A percentile compares a stretch with the other conserved stretches of the same genome.
Conservation (phyloP, 2,329 filamentous ascomycete genomes). For the Colletotrichum neosansevieriae region DNA sequence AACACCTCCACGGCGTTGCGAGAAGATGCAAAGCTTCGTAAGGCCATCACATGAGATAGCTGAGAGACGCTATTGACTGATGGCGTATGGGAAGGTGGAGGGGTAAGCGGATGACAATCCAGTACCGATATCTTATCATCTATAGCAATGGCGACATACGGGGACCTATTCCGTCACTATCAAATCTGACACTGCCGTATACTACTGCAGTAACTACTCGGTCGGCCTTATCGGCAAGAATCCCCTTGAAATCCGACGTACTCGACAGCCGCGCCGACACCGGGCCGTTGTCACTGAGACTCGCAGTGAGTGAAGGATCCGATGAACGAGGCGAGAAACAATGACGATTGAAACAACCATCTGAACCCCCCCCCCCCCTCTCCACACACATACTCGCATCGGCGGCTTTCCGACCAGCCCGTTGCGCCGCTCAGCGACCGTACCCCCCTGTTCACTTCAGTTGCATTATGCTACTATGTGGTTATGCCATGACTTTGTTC, state of each 20-base stretch:
- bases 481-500: neutral
- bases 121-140: constrained; percentile 9
- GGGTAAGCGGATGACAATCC: neutral
- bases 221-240: constrained; percentile 11
- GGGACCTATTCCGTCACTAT: neutral
- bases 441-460: neutral
- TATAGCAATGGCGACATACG: neutral
- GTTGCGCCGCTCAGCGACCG: constrained; percentile 37
- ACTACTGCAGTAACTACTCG: too few relatives aligned
- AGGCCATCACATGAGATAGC: too few relatives aligned
- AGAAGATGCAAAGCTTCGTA: neutral
- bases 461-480: neutral
- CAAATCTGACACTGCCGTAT: neutral
- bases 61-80: neutral
- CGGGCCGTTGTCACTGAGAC: constrained; percentile 18
- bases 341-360: constrained; percentile 16
- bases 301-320: neutral
- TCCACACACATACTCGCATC: constrained; percentile 17
- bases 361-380: constrained; percentile 12
- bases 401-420: constrained; percentile 34
- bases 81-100: neutral
- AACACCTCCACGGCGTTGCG: neutral
- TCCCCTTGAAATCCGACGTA: constrained; percentile 3
- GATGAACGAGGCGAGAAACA: neutral
- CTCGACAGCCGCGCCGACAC: constrained; percentile 23